These are phyloP conservation scores for Clitocybe nebularis DNA, from an alignment of 1,284 basidiomycete genomes.

Conservation along the genomic window DNA sequence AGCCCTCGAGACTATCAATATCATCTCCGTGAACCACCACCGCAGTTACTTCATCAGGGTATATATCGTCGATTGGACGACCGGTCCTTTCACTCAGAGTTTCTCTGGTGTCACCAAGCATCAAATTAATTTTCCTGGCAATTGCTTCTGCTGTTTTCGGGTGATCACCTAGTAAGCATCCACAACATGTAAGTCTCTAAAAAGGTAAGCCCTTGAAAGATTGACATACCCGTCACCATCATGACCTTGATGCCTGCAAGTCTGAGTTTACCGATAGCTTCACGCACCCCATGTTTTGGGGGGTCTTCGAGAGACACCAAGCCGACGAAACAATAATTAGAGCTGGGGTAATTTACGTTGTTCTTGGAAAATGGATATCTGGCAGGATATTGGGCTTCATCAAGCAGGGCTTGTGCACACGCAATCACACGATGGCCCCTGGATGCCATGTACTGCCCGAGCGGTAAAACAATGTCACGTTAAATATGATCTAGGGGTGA, in stretches of 20 bases:
- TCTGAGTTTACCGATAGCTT: slow-evolving; percentile 64
- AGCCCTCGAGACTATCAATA: slow-evolving; percentile 57
- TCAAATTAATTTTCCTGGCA: slow-evolving; percentile 63
- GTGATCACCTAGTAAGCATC: slow-evolving; percentile 45
- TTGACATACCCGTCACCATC: slow-evolving; percentile 58
- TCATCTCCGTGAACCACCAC: slow-evolving; percentile 66
- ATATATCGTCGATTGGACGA: slow-evolving; percentile 52
- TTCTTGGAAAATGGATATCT: slow-evolving; percentile 51
- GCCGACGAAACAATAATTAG: slow-evolving; percentile 59
- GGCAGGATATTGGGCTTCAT: slow-evolving; percentile 40
- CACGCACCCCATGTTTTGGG: slow-evolving; percentile 66
- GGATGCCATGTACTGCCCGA: slow-evolving; percentile 62
- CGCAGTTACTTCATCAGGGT: slow-evolving; percentile 63
- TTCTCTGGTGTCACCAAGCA: slow-evolving; percentile 60
- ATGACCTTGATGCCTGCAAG: slow-evolving; percentile 70
- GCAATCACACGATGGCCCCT: slow-evolving; percentile 69
- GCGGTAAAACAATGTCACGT: not conserved
- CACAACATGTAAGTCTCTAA: no score
- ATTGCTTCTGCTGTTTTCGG: slow-evolving; percentile 70
- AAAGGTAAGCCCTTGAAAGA: not conserved
- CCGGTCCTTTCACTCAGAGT: slow-evolving; percentile 54
- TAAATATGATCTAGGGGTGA: not conserved
- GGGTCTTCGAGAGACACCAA: slow-evolving; percentile 67
- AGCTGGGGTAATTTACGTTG: slow-evolving; percentile 49
- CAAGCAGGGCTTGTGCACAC: slow-evolving; percentile 56